phyloP scores from a whole-genome alignment of 768 basidiomycete genomes.

The Hemileccinum rubropunctum region DNA sequence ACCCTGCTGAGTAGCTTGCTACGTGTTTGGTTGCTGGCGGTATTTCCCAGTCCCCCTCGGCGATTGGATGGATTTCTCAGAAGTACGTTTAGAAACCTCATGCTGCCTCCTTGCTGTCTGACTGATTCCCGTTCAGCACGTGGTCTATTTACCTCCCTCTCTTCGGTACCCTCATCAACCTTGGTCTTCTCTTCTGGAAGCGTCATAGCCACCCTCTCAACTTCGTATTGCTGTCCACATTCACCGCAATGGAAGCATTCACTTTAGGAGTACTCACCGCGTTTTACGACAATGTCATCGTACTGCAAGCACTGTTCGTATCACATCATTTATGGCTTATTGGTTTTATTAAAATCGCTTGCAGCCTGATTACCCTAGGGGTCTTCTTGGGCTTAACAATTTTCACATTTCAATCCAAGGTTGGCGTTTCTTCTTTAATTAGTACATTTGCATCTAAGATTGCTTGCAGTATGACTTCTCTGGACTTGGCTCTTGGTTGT shows the following conservation, averaged over 20 bases:
- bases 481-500: slow-evolving; percentile 88
- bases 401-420: slow-evolving; percentile 94
- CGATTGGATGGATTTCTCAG: slow-evolving; percentile 67
- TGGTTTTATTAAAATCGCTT: slow-evolving; percentile 9
- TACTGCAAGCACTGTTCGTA: slow-evolving; percentile 83
- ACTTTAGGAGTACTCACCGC: slow-evolving; percentile 84
- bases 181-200: slow-evolving; percentile 87
- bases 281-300: slow-evolving; percentile 67
- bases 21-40: slow-evolving; percentile 75
- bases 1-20: slow-evolving; percentile 43
- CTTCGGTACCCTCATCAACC: slow-evolving; percentile 74
- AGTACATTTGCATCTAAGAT: neutral
- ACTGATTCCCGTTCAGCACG: slow-evolving; percentile 37
- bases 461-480: slow-evolving; percentile 82
- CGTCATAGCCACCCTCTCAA: slow-evolving; percentile 90
- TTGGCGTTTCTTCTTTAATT: slow-evolving; percentile 27
- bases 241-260: slow-evolving; percentile 89
- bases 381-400: slow-evolving; percentile 92
- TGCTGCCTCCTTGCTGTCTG: neutral
- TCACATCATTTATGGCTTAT: neutral
- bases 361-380: slow-evolving; percentile 81
- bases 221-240: slow-evolving; percentile 76
- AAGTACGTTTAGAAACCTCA: slow-evolving; percentile 47
- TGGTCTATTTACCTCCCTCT: slow-evolving; percentile 83
- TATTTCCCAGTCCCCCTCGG: slow-evolving; percentile 59